Conservation (phyloP, 306 rosid genomes). For the Prunus mume region DNA sequence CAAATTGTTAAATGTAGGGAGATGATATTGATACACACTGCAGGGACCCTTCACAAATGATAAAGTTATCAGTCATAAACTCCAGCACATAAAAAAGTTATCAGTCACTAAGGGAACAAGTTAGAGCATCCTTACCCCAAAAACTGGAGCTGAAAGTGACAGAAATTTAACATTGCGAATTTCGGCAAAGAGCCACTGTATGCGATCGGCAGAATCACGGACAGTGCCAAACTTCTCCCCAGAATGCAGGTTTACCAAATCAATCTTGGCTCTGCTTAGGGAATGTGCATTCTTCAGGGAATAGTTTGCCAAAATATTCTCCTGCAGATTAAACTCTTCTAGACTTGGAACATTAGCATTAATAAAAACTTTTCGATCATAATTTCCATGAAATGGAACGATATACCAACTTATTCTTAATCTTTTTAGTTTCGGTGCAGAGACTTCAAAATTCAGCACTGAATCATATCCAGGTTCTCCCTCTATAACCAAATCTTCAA, state of each 20-base stretch:
- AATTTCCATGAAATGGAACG: no score
- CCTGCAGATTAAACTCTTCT: background rate
- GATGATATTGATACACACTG: background rate
- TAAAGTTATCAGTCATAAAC: background rate
- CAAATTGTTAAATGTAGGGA: background rate
- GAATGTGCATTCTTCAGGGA: background rate
- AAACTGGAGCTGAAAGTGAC: background rate
- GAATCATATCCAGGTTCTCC: background rate
- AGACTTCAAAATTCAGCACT: background rate
- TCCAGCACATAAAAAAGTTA: background rate
- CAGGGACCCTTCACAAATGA: background rate
- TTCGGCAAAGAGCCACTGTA: background rate
- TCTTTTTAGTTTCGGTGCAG: conserved; percentile 1
- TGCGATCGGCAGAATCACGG: background rate
- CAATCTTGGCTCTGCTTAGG: background rate
- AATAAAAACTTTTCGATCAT: background rate
- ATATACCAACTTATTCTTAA: background rate
- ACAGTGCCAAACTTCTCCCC: background rate
- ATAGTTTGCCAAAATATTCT: background rate
- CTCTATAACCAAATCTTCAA: background rate
- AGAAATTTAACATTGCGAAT: background rate
- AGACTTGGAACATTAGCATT: background rate
- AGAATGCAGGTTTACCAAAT: background rate
- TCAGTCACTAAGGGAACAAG: background rate
- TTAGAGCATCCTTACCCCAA: background rate